These are phyloP conservation scores for Dendrocalamus latiflorus DNA, from an alignment of 202 grass and related monocot genomes.

Conservation along the genomic window DNA sequence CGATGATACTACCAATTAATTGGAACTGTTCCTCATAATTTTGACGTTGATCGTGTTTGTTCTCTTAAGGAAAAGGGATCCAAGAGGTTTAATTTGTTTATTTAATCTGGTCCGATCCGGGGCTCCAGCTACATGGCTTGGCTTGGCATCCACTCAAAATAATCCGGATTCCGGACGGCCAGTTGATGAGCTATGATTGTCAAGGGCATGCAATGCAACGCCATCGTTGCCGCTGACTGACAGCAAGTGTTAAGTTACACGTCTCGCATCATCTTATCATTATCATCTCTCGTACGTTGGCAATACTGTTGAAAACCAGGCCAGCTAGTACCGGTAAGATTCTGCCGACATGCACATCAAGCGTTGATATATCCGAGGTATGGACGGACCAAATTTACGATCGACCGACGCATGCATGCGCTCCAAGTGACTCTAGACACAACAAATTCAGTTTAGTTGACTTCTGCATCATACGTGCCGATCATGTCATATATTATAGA, in stretches of 20 bases:
- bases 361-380: background rate
- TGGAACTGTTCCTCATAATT: background rate
- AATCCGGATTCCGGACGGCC: background rate
- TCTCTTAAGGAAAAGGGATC: background rate
- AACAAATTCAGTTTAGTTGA: no score
- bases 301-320: background rate
- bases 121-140: background rate
- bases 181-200: background rate
- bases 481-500: background rate
- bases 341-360: background rate
- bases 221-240: background rate
- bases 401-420: background rate
- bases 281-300: background rate
- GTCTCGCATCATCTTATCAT: background rate
- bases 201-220: background rate
- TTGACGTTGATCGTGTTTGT: background rate
- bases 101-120: background rate
- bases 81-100: background rate
- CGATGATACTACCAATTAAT: no score
- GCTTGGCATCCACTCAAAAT: slow-evolving; percentile 8
- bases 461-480: background rate
- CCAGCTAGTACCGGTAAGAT: background rate
- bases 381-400: background rate
- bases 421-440: no score
- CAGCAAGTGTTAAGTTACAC: background rate